Conservation (phyloP, 441 rosid genomes). For the Pelargonium cotyledonis region DNA sequence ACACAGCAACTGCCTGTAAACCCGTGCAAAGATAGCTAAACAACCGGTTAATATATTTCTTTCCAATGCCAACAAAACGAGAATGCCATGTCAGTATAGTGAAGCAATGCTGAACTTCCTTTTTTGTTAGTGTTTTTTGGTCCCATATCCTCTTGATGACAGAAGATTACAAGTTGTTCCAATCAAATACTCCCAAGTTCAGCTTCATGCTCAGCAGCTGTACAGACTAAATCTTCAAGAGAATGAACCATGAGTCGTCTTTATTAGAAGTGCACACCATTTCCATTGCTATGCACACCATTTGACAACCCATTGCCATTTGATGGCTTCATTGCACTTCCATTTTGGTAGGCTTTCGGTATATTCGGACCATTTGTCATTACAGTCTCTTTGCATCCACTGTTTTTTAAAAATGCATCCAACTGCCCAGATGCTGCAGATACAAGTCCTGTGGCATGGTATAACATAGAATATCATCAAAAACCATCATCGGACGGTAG, state of each 20-base stretch:
- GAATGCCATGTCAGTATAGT: no score
- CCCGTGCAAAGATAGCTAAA: no score
- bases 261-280: slow-evolving; percentile 44
- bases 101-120: no score
- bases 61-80: no score
- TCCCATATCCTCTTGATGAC: no score
- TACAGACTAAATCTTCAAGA: background rate
- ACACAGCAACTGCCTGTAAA: no score
- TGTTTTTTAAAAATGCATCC: slow-evolving; percentile 38
- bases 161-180: no score
- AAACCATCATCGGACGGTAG: background rate
- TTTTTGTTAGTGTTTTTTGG: no score
- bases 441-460: slow-evolving; percentile 51
- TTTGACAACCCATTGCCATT: slow-evolving; percentile 28
- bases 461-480: background rate
- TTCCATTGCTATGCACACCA: slow-evolving; percentile 58
- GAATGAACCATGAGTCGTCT: background rate
- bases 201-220: no score
- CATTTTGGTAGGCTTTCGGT: slow-evolving; percentile 44
- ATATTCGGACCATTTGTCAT: slow-evolving; percentile 32
- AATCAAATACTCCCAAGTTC: no score
- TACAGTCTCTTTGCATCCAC: slow-evolving; percentile 28
- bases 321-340: slow-evolving; percentile 28
- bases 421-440: slow-evolving; percentile 78
- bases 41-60: no score